phyloP scores from a whole-genome alignment of 257 asterid species.

The Agastache rugosa region DNA sequence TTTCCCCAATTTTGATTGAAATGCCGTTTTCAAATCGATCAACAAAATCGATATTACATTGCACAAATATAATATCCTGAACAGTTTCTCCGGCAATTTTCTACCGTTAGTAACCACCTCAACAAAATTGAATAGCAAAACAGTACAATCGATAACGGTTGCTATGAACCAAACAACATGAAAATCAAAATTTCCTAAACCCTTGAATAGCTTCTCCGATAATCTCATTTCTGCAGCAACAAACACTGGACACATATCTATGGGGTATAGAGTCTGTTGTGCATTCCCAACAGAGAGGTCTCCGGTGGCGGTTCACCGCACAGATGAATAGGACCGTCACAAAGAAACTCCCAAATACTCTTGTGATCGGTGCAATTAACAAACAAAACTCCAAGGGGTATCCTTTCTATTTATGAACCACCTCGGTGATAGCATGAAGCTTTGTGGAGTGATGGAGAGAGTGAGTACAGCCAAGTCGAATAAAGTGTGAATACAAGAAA shows the following conservation, averaged over 20 bases:
- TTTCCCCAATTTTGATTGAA: constrained; percentile 59
- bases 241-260: constrained; percentile 56
- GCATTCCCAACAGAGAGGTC: no score
- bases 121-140: constrained; percentile 69
- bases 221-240: constrained; percentile 63
- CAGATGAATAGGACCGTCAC: no score
- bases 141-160: constrained; percentile 64
- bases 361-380: no score
- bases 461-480: no score
- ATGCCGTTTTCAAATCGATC: constrained; percentile 62
- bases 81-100: constrained; percentile 73
- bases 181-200: constrained; percentile 40
- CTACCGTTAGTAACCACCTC: constrained; percentile 73
- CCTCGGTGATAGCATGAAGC: no score
- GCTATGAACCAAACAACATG: constrained; percentile 71
- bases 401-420: no score
- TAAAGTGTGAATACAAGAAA: no score
- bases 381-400: no score
- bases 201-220: constrained; percentile 62
- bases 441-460: no score
- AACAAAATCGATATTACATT: constrained; percentile 56
- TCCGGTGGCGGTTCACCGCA: no score
- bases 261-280: background rate
- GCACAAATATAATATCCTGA: constrained; percentile 71
- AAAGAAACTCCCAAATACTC: no score